Conservation (phyloP, 305 asterid species). For the Nicotiana rustica region DNA sequence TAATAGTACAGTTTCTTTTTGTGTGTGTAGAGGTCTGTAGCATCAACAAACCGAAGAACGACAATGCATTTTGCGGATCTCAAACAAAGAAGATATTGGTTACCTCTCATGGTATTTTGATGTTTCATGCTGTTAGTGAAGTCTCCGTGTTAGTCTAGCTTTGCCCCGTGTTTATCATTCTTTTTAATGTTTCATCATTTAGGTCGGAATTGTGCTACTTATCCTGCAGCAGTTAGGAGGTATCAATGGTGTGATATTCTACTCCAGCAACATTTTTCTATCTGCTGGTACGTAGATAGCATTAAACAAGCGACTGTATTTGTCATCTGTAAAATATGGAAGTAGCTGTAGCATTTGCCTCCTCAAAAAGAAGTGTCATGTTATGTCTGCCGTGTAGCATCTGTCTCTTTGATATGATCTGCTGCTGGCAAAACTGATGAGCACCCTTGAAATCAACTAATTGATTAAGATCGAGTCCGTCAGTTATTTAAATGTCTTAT, state of each 20-base stretch:
- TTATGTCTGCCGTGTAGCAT: neutral
- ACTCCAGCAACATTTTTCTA: constrained; percentile 78
- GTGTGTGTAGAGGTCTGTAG: constrained; percentile 75
- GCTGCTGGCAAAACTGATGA: constrained; percentile 6
- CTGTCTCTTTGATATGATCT: neutral
- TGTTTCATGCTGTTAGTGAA: constrained; percentile 26
- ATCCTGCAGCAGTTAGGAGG: constrained; percentile 83
- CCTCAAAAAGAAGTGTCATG: neutral
- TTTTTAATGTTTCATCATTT: constrained; percentile 34
- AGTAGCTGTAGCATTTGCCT: neutral
- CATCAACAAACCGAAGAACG: constrained; percentile 79
- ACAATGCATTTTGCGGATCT: constrained; percentile 80
- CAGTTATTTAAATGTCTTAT: neutral
- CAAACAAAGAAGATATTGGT: constrained; percentile 89
- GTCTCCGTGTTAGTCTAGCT: neutral
- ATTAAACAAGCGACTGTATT: neutral
- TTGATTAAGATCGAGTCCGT: neutral
- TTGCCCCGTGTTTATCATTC: neutral
- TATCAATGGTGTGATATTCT: constrained; percentile 87
- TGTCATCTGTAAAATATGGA: constrained; percentile 20
- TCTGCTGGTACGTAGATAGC: constrained; percentile 71
- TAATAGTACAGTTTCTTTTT: neutral
- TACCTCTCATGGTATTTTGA: constrained; percentile 74
- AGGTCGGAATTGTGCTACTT: constrained; percentile 89
- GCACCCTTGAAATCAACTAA: constrained; percentile 6